These are phyloP conservation scores for Xylaria sp. DNA, from an alignment of 2,329 filamentous ascomycete genomes.

Conservation along the genomic window DNA sequence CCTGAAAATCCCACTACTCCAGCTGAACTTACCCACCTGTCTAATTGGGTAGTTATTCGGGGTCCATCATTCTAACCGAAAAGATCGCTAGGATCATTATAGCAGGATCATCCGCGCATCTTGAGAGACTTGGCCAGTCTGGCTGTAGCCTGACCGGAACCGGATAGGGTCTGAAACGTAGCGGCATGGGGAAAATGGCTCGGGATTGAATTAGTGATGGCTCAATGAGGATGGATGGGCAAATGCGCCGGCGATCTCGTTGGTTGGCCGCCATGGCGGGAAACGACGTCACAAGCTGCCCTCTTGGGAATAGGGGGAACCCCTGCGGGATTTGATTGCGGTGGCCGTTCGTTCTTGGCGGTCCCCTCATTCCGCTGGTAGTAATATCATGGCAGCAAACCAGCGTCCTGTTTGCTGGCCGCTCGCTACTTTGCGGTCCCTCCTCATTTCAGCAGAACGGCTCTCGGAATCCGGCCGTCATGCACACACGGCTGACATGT, in stretches of 20 bases:
- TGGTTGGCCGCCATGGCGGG: constrained; percentile 35
- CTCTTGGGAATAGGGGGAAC: constrained; percentile 22
- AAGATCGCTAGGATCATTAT: constrained; percentile 36
- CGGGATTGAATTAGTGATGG: constrained; percentile 7
- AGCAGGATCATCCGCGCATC: constrained; percentile 36
- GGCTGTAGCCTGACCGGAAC: background rate
- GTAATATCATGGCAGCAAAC: constrained; percentile 29
- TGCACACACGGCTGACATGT: background rate
- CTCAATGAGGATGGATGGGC: constrained; percentile 39
- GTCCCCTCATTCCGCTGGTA: constrained; percentile 10
- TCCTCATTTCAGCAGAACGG: constrained; percentile 41
- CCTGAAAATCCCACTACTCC: background rate
- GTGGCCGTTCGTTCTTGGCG: constrained; percentile 34
- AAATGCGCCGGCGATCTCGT: constrained; percentile 36
- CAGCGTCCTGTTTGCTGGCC: constrained; percentile 26
- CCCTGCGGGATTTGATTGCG: constrained; percentile 40
- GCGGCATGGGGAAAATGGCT: constrained; percentile 32
- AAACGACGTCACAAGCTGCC: constrained; percentile 46
- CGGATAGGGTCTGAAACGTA: constrained; percentile 43
- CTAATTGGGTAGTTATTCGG: constrained; percentile 8
- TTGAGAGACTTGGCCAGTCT: constrained; percentile 16
- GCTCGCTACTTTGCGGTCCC: constrained; percentile 36
- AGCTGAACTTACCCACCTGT: constrained; percentile 17
- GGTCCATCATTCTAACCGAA: constrained; percentile 21
- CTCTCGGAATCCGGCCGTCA: constrained; percentile 18